Evolutionary conservation across 2,329 filamentous ascomycete species (phyloP), one percentile per base, ranked within the genome.

Genomic region (Periconia sp.): DNA sequence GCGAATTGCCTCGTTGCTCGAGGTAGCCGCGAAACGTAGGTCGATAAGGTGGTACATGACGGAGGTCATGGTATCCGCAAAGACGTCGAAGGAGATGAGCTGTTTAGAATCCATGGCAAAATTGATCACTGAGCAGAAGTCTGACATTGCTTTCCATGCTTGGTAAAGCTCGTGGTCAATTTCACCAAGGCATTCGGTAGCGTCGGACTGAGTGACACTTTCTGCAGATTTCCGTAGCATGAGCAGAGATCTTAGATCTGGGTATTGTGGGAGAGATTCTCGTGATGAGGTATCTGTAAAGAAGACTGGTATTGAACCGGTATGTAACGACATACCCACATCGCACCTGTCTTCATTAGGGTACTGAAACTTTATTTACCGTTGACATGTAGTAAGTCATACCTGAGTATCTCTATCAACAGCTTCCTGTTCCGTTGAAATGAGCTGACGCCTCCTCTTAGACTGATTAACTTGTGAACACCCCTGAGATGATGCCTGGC

Each of bases 21-120:
- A 40, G 11, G 36, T 24, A 7, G 22, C 11, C 7, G 38, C 24
- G 18, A 47, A 43, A 11, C 19, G n/a, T 24, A 40, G 17, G 36
- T 18, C 8, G 13, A 76, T 50, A 2, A 76, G 61, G 3, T 66
- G 70, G 50, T 76, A 77, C 56, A 71, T 69, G 19, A 71, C 59
- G 12, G 72, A 68, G 2, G 56, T 50, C 69, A 75, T 74, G 17
- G 63, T 61, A 10, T 67, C 51, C 10, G 60, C 36, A 5, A 66
- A 43, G 3, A 51, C 48, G 32, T 54, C 36, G 16, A 46, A 46
- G 1, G 55, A 30, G 9, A 70, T 48, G 12, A 41, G 41, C 10
- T 47, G 53, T 8, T 52, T 35, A 4, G 49, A 45, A 19, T 55
- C 37, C 5, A 47, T 49, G 1, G 59, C 58, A 8, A 61, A 43